A percentile compares a stretch with the other conserved stretches of the same genome.
phyloP scores from a whole-genome alignment of 192 early-diverging fungal species.

The Umbelopsis isabellina region DNA sequence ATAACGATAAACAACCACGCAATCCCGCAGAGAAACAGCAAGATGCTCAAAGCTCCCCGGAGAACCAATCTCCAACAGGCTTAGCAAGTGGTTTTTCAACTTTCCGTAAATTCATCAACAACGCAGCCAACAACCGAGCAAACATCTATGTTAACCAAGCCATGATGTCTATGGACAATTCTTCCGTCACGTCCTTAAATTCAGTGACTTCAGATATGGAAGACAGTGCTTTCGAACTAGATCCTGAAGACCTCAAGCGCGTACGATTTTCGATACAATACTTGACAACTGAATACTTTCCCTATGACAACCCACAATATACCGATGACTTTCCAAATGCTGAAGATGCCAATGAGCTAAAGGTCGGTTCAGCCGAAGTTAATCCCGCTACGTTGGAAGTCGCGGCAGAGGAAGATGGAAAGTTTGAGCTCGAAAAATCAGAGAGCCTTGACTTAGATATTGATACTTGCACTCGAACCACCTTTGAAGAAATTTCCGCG shows the following conservation, averaged over 20 bases:
- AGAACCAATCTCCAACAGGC: neutral
- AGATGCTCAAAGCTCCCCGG: neutral
- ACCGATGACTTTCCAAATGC: neutral
- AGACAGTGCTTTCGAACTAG: conserved; percentile 22
- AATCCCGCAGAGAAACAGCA: conserved; percentile 2
- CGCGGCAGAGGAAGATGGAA: neutral
- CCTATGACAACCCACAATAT: conserved; percentile 25
- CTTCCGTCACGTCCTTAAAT: neutral
- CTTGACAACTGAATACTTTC: conserved; percentile 51
- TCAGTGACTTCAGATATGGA: conserved; percentile 6
- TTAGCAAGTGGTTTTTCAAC: neutral
- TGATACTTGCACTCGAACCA: neutral
- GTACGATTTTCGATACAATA: conserved; percentile 58
- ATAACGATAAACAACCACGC: neutral
- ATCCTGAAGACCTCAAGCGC: conserved; percentile 43
- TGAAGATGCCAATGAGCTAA: conserved; percentile 2
- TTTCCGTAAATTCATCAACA: conserved; percentile 11
- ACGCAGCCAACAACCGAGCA: neutral
- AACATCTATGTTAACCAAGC: neutral
- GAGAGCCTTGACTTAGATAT: neutral
- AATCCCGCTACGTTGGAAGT: neutral
- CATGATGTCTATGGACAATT: conserved; percentile 1
- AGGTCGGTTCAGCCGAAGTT: conserved; percentile 11
- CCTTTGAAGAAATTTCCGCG: neutral
- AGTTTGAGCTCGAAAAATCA: neutral